Evolutionary conservation across 495 filamentous ascomycete genomes (phyloP).

Genomic region (Aspergillus diversus): DNA sequence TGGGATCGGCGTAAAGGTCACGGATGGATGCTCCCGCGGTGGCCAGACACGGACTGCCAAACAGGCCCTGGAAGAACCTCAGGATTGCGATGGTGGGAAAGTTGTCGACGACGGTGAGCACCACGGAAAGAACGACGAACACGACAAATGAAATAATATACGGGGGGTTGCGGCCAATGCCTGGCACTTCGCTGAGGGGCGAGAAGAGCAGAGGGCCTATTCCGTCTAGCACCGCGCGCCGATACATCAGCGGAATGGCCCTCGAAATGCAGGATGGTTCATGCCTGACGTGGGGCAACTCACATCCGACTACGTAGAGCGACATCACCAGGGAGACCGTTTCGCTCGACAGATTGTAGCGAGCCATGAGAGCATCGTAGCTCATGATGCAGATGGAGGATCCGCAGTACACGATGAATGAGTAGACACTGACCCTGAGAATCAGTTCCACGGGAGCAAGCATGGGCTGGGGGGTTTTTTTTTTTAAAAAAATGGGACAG

Average conservation of each 20-base stretch:
- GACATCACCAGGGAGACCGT: conserved; percentile 51
- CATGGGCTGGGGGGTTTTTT: no score
- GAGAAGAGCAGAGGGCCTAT: conserved; percentile 46
- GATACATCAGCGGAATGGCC: neutral
- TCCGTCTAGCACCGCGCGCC: conserved; percentile 35
- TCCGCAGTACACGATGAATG: conserved; percentile 41
- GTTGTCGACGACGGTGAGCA: conserved; percentile 32
- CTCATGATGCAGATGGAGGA: conserved; percentile 37
- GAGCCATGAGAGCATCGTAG: conserved; percentile 34
- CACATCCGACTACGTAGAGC: conserved; percentile 55
- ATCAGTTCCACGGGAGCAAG: no score
- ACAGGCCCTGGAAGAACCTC: conserved; percentile 54
- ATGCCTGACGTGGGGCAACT: neutral
- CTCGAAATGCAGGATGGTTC: neutral
- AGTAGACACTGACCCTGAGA: conserved; percentile 26
- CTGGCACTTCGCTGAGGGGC: conserved; percentile 50
- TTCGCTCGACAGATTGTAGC: conserved; percentile 47
- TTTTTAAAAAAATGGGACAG: no score
- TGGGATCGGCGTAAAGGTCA: conserved; percentile 42
- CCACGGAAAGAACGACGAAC: conserved; percentile 47
- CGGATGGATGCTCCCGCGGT: conserved; percentile 58
- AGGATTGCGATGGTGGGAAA: conserved; percentile 47
- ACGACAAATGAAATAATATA: conserved; percentile 49
- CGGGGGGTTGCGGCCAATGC: conserved; percentile 48
- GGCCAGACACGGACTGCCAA: conserved; percentile 50